A percentile compares a stretch with the other conserved stretches of the same genome.
Evolutionary conservation across 2,329 filamentous ascomycete species (phyloP).

Genomic region (Leptographium procerum): DNA sequence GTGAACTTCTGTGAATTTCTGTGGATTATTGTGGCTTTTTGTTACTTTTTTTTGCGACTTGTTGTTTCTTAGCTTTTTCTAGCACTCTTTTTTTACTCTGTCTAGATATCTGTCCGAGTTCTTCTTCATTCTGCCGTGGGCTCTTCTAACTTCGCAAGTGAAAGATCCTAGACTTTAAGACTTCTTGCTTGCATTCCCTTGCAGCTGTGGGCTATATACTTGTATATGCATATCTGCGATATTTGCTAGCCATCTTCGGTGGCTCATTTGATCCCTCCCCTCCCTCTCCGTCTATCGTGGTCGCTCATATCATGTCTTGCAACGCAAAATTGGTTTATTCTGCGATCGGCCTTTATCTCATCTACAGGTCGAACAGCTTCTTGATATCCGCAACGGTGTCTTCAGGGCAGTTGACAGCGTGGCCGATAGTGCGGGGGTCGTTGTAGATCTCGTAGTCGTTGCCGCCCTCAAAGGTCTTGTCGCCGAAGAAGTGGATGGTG

Average conservation of each 20-base stretch:
- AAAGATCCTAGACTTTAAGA: not conserved
- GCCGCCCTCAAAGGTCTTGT: conserved; percentile 83
- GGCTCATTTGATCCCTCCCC: not conserved
- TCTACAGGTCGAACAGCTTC: conserved; percentile 58
- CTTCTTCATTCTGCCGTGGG: no score
- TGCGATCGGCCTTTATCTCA: not conserved
- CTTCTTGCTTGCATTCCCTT: not conserved
- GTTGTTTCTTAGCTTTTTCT: no score
- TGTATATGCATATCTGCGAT: not conserved
- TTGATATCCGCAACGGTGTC: conserved; percentile 73
- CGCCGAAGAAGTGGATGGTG: conserved; percentile 94
- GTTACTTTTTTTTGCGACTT: no score
- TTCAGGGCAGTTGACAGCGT: conserved; percentile 69
- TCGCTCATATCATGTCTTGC: not conserved
- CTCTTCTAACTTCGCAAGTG: not conserved
- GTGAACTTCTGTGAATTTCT: no score
- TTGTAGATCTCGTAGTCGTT: conserved; percentile 94
- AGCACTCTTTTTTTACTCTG: no score
- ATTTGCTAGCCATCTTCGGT: not conserved
- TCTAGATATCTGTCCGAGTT: no score
- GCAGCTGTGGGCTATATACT: not conserved
- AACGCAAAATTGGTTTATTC: no score
- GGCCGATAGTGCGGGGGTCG: conserved; percentile 72
- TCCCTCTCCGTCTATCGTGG: not conserved
- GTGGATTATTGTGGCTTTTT: no score